phyloP scores from a whole-genome alignment of 805 yeast species.

The Tanozyma kutaoensis region DNA sequence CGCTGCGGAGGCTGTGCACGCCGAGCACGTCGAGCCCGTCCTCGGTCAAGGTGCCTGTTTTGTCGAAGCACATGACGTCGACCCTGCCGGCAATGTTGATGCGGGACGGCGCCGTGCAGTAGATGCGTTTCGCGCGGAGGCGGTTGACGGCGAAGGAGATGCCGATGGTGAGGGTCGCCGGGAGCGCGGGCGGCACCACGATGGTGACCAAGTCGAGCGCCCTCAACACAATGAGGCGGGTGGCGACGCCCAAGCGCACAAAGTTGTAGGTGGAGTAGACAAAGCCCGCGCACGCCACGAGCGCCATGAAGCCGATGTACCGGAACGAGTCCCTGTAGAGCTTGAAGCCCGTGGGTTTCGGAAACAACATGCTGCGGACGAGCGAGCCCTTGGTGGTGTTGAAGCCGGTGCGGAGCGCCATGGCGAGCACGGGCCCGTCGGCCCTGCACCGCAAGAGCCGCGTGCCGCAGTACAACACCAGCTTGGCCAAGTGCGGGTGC shows the following conservation, averaged over 20 bases:
- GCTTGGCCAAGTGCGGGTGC: conserved; percentile 53
- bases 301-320: conserved; percentile 88
- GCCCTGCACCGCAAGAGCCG: conserved; percentile 73
- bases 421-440: conserved; percentile 71
- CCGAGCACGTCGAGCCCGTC: conserved; percentile 87
- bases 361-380: conserved; percentile 91
- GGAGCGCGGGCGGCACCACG: conserved; percentile 97
- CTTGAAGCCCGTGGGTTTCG: conserved; percentile 87
- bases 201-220: conserved; percentile 91
- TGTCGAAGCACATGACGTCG: conserved; percentile 86
- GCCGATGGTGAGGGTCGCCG: conserved; percentile 94
- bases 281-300: conserved; percentile 78
- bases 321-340: conserved; percentile 91
- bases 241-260: conserved; percentile 59
- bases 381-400: conserved; percentile 92
- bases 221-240: conserved; percentile 60
- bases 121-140: conserved; percentile 51
- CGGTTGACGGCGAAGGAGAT: conserved; percentile 83
- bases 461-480: conserved; percentile 81
- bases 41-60: conserved; percentile 95
- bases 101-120: conserved; percentile 88
- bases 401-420: conserved; percentile 85
- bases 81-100: conserved; percentile 94
- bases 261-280: conserved; percentile 73
- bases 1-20: conserved; percentile 29